Base-by-base conservation (phyloP, 257 asterid genomes). In the Cinchona pubescens region DNA sequence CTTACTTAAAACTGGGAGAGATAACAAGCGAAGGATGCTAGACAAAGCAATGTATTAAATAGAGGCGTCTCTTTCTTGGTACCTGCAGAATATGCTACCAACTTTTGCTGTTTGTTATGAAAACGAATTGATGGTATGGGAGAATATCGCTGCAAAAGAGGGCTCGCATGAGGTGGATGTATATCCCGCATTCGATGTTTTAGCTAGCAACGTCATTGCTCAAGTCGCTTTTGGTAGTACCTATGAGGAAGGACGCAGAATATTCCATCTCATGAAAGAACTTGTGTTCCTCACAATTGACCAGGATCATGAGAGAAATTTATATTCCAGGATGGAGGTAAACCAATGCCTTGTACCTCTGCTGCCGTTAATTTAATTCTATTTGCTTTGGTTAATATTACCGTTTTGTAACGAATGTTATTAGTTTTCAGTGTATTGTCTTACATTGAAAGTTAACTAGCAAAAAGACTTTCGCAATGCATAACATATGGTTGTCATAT, bases 121-220 rank as follows among this genome's bases (percentile, higher is more conserved):
- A 16, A 75, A 79, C 25, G 59, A 74, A 75, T 38, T 79, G 67
- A 60, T 25, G 19, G 60, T 68, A 74, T 79, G 82, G 79, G 79
- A 68, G 60, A n/a, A 75, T n/a, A 37, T 74, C 16, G 72, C 49
- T 32, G 2, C 53, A 59, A 68, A 35, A 46, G 46, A 70, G 7
- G 72, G 76, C 19, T 46, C 60, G 15, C 42, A 55, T 18, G 82
- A 79, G 71, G 72, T 74, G 35, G 79, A 74, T 60, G 51, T 79
- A 14, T 74, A 59, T 59, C 76, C 60, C 0, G 51, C 74, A 35
- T 61, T 77, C 74, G 74, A 69, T 69, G 74, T 69, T 9, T 69
- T 19, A 23, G 30, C 74, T 15, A 69, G 58, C 9, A 48, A 70
- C 51, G 63, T 70, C 21, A 70, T 70, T 30, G 18, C 74, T 0